Evolutionary conservation across 2,329 filamentous ascomycete species (phyloP).

Genomic region (Apiospora koreana): DNA sequence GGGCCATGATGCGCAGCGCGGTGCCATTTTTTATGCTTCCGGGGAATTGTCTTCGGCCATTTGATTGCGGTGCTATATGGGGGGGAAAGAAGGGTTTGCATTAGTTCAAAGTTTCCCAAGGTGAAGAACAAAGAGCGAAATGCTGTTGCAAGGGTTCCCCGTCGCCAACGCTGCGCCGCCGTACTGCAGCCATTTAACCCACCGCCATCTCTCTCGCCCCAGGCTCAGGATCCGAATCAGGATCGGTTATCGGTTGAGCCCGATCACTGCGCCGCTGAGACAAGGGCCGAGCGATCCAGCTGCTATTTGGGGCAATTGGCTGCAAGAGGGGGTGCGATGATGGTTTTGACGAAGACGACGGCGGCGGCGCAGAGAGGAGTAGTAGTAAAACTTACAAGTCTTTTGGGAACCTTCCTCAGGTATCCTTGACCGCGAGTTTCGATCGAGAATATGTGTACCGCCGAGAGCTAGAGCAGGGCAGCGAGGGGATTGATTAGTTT

Average conservation of each 20-base stretch:
- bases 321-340: background rate
- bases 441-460: background rate
- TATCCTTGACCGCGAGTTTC: background rate
- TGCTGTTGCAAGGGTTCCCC: background rate
- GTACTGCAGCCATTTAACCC: background rate
- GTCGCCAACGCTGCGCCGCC: background rate
- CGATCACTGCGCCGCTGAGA: background rate
- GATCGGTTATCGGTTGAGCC: background rate
- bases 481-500: background rate
- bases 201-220: no score
- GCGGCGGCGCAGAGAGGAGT: background rate
- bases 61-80: background rate
- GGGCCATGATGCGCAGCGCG: conserved; percentile 27
- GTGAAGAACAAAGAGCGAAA: background rate
- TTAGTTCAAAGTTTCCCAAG: background rate
- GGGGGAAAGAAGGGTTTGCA: background rate
- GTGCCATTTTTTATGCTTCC: conserved; percentile 21
- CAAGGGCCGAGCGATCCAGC: background rate
- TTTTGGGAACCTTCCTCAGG: background rate
- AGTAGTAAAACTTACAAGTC: background rate
- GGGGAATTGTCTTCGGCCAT: conserved; percentile 12
- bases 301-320: background rate
- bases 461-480: background rate
- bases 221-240: background rate
- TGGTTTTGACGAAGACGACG: background rate